Evolutionary conservation across 352 stramenopile species (phyloP).

Genomic region (Pythium brassicae): DNA sequence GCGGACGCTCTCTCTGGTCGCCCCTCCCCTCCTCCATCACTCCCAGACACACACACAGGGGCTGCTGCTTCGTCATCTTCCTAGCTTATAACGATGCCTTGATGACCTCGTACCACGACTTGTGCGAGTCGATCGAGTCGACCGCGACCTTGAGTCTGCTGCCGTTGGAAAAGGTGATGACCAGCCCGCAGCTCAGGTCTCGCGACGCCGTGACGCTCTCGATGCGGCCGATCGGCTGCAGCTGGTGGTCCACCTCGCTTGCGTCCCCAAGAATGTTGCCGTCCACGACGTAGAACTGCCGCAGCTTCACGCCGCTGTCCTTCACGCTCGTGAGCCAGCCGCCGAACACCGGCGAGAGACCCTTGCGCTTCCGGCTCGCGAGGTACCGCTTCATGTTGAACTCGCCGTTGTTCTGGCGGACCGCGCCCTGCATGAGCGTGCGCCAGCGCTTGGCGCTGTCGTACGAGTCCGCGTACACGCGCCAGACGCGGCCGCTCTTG

Average conservation of each 20-base stretch:
- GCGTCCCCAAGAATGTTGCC: slow-evolving; percentile 60
- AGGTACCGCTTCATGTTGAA: slow-evolving; percentile 74
- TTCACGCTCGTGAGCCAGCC: slow-evolving; percentile 72
- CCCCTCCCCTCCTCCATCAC: neutral
- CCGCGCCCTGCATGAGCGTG: slow-evolving; percentile 49
- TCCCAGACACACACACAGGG: too few species aligned
- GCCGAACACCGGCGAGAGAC: slow-evolving; percentile 61
- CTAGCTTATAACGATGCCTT: slow-evolving; percentile 21
- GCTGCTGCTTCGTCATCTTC: neutral
- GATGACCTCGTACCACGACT: slow-evolving; percentile 74
- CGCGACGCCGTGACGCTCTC: slow-evolving; percentile 59
- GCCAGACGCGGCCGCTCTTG: slow-evolving; percentile 64
- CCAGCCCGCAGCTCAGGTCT: slow-evolving; percentile 62
- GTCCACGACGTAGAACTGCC: slow-evolving; percentile 80
- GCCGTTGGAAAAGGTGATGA: slow-evolving; percentile 58
- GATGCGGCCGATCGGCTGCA: slow-evolving; percentile 59
- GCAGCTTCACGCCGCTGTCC: slow-evolving; percentile 29
- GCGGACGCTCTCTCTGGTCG: too few species aligned
- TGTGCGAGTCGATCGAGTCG: slow-evolving; percentile 66
- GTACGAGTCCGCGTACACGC: slow-evolving; percentile 68
- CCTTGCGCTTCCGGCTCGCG: slow-evolving; percentile 57
- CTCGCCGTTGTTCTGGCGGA: slow-evolving; percentile 34
- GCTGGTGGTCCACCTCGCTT: slow-evolving; percentile 76
- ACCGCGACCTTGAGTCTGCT: slow-evolving; percentile 61
- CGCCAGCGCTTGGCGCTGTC: slow-evolving; percentile 75